Evolutionary conservation across 257 asterid genomes (phyloP).

Genomic region (Asclepias syriaca): DNA sequence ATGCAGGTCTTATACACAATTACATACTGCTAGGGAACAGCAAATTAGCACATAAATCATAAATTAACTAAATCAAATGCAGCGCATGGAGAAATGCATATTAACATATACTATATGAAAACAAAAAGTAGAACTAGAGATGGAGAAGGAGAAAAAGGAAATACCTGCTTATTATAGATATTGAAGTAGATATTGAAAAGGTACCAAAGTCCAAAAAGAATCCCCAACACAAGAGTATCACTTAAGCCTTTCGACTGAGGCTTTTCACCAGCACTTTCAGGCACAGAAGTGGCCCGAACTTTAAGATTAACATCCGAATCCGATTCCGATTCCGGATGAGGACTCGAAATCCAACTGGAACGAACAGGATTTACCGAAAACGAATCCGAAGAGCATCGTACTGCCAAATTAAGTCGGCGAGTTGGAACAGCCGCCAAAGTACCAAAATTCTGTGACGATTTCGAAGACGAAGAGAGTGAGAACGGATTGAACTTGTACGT

Average conservation of each 20-base stretch:
- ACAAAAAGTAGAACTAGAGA: neutral
- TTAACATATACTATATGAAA: neutral
- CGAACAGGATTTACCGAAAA: constrained; percentile 24
- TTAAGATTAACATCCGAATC: constrained; percentile 27
- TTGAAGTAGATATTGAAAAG: constrained; percentile 91
- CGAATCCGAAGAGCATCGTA: constrained; percentile 36
- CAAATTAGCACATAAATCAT: neutral
- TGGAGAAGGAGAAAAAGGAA: neutral
- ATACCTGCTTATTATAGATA: constrained; percentile 89
- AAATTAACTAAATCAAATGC: neutral
- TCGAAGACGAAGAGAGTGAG: constrained; percentile 13
- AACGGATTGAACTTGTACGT: constrained; percentile 17
- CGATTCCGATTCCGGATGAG: constrained; percentile 26
- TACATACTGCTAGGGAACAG: neutral
- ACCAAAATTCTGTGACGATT: constrained; percentile 14
- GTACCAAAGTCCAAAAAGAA: constrained; percentile 88
- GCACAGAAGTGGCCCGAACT: constrained; percentile 43
- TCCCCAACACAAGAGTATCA: constrained; percentile 72
- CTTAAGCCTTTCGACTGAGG: constrained; percentile 39
- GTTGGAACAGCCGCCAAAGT: constrained; percentile 3
- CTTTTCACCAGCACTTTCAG: constrained; percentile 50
- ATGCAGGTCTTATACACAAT: neutral
- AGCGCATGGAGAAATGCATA: neutral
- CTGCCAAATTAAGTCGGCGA: constrained; percentile 17
- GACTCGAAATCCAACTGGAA: constrained; percentile 48